Percentiles rank a stretch among this genome's conserved stretches.
Evolutionary conservation across 495 filamentous ascomycete genomes (phyloP).

Genomic region (Aspergillus kassunensis): DNA sequence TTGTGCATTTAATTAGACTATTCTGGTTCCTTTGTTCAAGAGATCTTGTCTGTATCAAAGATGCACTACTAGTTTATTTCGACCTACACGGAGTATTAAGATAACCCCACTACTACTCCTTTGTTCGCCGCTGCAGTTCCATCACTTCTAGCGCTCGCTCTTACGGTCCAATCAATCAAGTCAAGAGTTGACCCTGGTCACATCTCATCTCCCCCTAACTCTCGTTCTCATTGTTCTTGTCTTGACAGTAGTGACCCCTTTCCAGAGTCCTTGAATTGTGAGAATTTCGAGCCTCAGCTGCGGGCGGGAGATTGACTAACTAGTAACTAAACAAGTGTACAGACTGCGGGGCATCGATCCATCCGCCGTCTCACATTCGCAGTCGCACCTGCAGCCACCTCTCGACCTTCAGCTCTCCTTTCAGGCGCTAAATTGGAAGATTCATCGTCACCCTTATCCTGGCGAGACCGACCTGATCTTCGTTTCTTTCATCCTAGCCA

Average conservation of each 20-base stretch:
- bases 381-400: constrained; percentile 4
- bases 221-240: constrained; percentile 6
- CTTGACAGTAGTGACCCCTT: neutral
- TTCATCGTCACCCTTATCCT: constrained; percentile 6
- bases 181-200: constrained; percentile 8
- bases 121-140: constrained; percentile 9
- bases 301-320: constrained; percentile 1
- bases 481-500: neutral
- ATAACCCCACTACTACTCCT: neutral
- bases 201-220: constrained; percentile 10
- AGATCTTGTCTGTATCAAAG: no score
- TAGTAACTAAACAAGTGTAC: neutral
- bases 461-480: neutral
- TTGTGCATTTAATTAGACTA: no score
- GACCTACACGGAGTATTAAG: neutral
- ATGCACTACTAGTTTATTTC: neutral
- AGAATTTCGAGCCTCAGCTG: neutral
- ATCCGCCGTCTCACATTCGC: neutral
- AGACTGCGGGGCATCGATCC: constrained; percentile 8
- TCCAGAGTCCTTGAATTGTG: neutral
- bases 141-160: constrained; percentile 14
- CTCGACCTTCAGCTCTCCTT: constrained; percentile 9
- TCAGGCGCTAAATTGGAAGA: constrained; percentile 3
- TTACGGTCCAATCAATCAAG: constrained; percentile 10
- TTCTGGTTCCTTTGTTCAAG: no score